These are phyloP conservation scores for Aurantiochytrium sp. DNA, from an alignment of 108 stramenopile species.

Conservation along the genomic window DNA sequence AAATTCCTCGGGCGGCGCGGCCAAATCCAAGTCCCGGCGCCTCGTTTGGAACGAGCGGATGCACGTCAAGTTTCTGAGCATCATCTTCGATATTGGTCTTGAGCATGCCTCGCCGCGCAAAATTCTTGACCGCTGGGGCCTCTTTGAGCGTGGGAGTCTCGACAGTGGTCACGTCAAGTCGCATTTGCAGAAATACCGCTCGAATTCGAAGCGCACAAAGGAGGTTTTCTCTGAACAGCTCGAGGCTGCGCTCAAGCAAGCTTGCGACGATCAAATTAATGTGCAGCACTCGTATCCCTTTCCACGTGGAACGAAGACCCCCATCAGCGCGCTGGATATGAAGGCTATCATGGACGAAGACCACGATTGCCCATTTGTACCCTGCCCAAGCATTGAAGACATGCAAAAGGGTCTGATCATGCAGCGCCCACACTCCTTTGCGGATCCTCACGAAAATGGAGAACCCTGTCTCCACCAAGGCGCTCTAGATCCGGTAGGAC, in stretches of 20 bases:
- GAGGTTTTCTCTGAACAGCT: background rate
- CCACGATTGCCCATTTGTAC: background rate
- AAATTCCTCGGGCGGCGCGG: background rate
- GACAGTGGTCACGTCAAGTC: background rate
- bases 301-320: background rate
- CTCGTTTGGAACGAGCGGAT: background rate
- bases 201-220: constrained; percentile 5
- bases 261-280: background rate
- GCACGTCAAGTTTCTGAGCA: background rate
- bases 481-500: no score
- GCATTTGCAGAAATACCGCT: background rate
- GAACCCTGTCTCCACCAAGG: no score
- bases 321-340: background rate
- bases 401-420: no score
- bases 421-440: no score
- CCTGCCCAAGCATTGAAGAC: background rate
- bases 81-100: background rate
- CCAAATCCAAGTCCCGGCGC: background rate
- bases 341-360: background rate
- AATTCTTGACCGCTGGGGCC: background rate
- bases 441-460: no score
- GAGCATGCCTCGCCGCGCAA: background rate
- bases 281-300: background rate
- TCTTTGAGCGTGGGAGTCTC: background rate
- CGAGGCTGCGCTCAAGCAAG: background rate